phyloP scores from a whole-genome alignment of 1,284 basidiomycete genomes.

The Apiotrichum gracile region DNA sequence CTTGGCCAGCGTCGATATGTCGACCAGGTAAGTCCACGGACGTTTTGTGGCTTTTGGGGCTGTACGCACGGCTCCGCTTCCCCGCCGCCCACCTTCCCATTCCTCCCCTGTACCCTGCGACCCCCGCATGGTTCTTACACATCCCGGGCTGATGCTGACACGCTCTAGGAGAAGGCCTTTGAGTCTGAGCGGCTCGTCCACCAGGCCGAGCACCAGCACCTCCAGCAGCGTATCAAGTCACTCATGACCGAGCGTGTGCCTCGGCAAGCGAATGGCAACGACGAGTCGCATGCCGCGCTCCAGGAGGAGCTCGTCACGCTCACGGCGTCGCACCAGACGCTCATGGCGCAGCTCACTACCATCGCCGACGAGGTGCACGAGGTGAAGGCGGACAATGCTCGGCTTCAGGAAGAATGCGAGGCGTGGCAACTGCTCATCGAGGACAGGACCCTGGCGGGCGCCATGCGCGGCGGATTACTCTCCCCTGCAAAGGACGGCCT shows the following conservation, averaged over 20 bases:
- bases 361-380: conserved; percentile 35
- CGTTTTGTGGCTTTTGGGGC: not conserved
- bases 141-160: no score
- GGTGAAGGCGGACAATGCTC: conserved; percentile 25
- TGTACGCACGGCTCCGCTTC: not conserved
- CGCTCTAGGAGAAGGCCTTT: conserved; percentile 37
- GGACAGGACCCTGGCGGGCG: conserved; percentile 79
- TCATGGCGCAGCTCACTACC: conserved; percentile 35
- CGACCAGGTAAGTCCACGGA: conserved; percentile 37
- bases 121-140: not conserved
- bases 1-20: conserved; percentile 31
- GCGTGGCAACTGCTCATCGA: conserved; percentile 85
- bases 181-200: conserved; percentile 41
- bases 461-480: conserved; percentile 55
- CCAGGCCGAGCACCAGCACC: conserved; percentile 34
- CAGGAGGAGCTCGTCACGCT: conserved; percentile 40
- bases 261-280: conserved; percentile 3
- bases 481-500: not conserved
- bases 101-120: no score
- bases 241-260: conserved; percentile 12
- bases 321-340: conserved; percentile 30
- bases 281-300: conserved; percentile 17
- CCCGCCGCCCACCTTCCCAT: not conserved
- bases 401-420: conserved; percentile 74
- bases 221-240: conserved; percentile 29